These are phyloP conservation scores for Ophiostoma novo-ulmi DNA, from an alignment of 2,329 filamentous ascomycete species.

Conservation along the genomic window DNA sequence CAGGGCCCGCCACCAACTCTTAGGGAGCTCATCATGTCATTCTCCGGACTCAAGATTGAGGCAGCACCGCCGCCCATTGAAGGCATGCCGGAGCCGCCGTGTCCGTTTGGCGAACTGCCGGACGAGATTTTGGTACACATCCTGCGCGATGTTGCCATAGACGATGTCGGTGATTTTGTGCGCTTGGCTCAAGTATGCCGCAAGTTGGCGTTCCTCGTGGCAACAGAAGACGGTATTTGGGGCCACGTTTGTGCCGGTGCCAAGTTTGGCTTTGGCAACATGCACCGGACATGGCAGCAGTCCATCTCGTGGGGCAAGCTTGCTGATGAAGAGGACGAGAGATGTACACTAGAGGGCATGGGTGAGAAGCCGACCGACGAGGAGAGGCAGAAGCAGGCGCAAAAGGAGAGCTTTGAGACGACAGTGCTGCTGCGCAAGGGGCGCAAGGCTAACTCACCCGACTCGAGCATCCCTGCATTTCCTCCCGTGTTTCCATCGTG, in stretches of 20 bases:
- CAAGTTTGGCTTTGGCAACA: conserved; percentile 73
- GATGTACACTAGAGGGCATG: background rate
- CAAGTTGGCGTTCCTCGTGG: conserved; percentile 75
- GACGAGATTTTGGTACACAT: conserved; percentile 82
- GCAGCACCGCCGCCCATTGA: conserved; percentile 64
- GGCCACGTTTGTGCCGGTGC: conserved; percentile 63
- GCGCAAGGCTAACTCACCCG: conserved; percentile 36
- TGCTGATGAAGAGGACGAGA: conserved; percentile 22
- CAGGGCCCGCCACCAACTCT: conserved; percentile 52
- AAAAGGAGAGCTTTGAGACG: conserved; percentile 34
- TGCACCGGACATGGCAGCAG: conserved; percentile 74
- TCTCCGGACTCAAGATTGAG: conserved; percentile 64
- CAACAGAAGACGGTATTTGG: conserved; percentile 83
- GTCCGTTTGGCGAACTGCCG: conserved; percentile 70
- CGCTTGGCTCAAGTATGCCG: conserved; percentile 79
- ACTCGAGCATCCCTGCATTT: background rate
- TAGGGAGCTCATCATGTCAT: conserved; percentile 68
- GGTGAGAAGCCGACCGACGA: conserved; percentile 28
- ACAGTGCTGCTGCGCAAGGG: conserved; percentile 42
- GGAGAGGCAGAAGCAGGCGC: conserved; percentile 20
- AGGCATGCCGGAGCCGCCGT: conserved; percentile 67
- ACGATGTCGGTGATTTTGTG: conserved; percentile 71
- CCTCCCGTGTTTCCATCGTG: conserved; percentile 42
- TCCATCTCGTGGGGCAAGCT: conserved; percentile 54
- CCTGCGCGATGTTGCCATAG: conserved; percentile 62